Base-by-base conservation (phyloP, 345 rosid genomes). In the Laguncularia racemosa region DNA sequence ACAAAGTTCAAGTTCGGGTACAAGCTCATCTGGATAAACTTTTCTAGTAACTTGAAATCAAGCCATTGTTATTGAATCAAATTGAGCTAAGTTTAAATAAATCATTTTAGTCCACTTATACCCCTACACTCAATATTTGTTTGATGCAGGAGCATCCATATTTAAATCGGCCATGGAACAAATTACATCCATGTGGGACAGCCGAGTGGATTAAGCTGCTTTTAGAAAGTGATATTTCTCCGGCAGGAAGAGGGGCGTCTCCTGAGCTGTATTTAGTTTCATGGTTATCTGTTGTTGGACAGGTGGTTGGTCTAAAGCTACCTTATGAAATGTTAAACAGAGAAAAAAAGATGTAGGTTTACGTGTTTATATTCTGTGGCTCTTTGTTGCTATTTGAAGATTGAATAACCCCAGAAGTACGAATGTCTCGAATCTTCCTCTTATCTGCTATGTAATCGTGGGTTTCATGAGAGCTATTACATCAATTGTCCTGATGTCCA, bases 111-210 rank as follows among this genome's bases (percentile, higher is more conserved):
- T 9, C 3, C 53, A 16, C 3, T 16, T 16, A 2, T 50, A 21
- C 11, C 20, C 13, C 18, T 16, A 13, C 17, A 10, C 14, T 19
- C 53, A 6, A 15, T 56, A 64, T 50, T 20, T 44, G 50, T 16
- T 51, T 61, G 26, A 40, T 63, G 52, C 71, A 91, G 95, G 97
- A 92, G 61, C 98, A 92, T 80, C 95, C 98, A 16, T 84, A 71
- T 78, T 65, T 92, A 69, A 74, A 80, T 63, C 73, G 89, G 53
- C 95, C 96, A 33, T 92, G 98, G 98, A 81, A 75, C 76, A 89
- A 89, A 76, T 70, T 92, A 66, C 98, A 92, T 74, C 98, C 98
- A 0, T 92, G 97, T 20, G 97, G 93, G 12, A 89, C 97, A 17
- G 66, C 78, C 23, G 95, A 92, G 62, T 86, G 93, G 88, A 79